Evolutionary conservation across 2,329 filamentous ascomycete species (phyloP).

Genomic region (Aspergillus oerlinghausenensis): DNA sequence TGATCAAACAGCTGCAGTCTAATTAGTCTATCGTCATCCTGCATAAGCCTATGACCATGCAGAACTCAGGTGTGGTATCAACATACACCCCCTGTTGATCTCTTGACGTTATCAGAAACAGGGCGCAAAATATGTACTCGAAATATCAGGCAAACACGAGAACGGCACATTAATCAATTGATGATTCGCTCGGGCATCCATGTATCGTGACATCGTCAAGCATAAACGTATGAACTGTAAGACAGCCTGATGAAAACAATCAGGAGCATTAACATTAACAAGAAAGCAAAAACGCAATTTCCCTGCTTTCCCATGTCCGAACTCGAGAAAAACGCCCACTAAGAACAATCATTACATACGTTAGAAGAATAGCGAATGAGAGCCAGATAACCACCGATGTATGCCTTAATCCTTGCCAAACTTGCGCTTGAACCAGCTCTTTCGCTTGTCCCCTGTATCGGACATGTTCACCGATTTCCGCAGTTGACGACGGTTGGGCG

Average conservation of each 20-base stretch:
- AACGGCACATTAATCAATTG: constrained; percentile 4
- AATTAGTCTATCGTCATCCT: neutral
- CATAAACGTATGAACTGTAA: constrained; percentile 6
- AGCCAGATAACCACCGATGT: neutral
- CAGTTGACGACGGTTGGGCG: constrained; percentile 16
- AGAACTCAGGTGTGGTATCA: neutral
- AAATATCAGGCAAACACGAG: neutral
- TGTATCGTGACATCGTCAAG: constrained; percentile 23
- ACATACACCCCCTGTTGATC: neutral
- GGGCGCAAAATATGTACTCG: neutral
- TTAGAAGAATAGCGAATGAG: constrained; percentile 24
- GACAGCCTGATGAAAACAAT: constrained; percentile 4
- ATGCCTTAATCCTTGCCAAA: constrained; percentile 57
- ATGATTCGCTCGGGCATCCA: constrained; percentile 10
- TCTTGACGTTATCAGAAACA: neutral
- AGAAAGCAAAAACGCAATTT: neutral
- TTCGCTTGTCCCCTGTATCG: constrained; percentile 62
- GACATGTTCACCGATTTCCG: constrained; percentile 20
- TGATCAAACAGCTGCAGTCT: neutral
- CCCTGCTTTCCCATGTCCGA: constrained; percentile 2
- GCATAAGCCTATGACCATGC: neutral
- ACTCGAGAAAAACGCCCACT: constrained; percentile 2
- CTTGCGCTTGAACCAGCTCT: constrained; percentile 81
- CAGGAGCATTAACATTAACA: constrained; percentile 2
- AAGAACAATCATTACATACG: constrained; percentile 1